Percentiles rank a stretch among this genome's conserved stretches.
Conservation (phyloP, 257 asterid species). For the Gardenia jasminoides region DNA sequence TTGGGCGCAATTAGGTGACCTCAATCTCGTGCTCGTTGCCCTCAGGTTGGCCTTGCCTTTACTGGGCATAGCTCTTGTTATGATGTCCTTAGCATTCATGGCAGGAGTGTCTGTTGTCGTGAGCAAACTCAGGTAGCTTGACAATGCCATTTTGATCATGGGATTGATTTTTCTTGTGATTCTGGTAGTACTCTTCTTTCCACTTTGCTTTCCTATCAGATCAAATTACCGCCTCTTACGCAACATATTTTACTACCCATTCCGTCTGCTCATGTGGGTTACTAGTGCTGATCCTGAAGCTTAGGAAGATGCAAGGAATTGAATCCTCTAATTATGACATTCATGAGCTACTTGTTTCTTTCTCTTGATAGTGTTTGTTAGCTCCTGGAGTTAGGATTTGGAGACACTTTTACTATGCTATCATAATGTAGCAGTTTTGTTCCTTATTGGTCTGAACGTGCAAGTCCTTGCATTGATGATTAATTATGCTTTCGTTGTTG, state of each 20-base stretch:
- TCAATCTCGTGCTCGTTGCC: not conserved
- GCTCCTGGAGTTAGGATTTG: not conserved
- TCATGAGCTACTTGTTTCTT: not conserved
- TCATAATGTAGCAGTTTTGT: too few species aligned
- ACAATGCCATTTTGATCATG: not conserved
- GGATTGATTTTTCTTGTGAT: not conserved
- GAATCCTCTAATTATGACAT: not conserved
- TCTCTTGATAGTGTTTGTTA: not conserved
- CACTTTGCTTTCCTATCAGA: not conserved
- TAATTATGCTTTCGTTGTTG: too few species aligned
- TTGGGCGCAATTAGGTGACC: not conserved
- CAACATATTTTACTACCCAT: not conserved
- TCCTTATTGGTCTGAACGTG: not conserved
- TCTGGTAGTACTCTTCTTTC: not conserved
- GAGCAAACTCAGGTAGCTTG: not conserved
- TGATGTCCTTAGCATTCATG: slow-evolving; percentile 2
- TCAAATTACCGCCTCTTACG: not conserved
- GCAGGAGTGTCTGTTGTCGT: not conserved
- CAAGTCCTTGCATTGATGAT: too few species aligned
- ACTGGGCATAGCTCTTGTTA: not conserved
- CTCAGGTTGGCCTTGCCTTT: not conserved
- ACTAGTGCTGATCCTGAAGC: not conserved
- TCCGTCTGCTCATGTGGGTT: not conserved
- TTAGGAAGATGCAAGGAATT: not conserved
- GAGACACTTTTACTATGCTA: not conserved